Evolutionary conservation across 306 rosid genomes (phyloP), one percentile per base, ranked within the genome.

Genomic region (Notholithocarpus densiflorus): DNA sequence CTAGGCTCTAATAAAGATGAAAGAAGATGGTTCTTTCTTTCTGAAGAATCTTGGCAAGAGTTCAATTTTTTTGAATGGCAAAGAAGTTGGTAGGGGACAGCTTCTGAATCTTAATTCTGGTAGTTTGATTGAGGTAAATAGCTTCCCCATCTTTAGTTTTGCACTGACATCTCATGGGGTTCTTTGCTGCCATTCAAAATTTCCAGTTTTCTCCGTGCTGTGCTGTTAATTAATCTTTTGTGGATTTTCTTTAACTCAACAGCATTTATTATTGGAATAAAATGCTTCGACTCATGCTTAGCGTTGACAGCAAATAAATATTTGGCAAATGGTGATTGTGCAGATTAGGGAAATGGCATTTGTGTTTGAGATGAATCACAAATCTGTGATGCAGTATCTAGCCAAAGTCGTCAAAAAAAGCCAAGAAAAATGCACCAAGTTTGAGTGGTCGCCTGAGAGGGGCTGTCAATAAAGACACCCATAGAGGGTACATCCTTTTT

Each of bases 1-100:
- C 48, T 23, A 93, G 98, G 98, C 98, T 78, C 78, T 86, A 43
- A 90, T 93, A 90, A 89, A 77, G 93, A 68, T 93, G 97, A 91
- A 91, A 60, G 85, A 68, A 27, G 83, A 91, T 56, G 97, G 98
- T 75, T 84, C 92, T 66, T 93, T 93, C 86, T 71, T 74, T 75
- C 77, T 93, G 70, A 87, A 79, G 73, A 93, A 93, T 84, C 85
- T 91, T 62, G 98, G 95, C 81, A 90, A 84, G 86, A 68, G 77
- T 64, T 82, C 97, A 29, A 83, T 93, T 75, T 93, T 82, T 87
- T 81, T 91, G 86, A 93, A 93, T 76, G 98, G 95, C 71, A 87
- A 83, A 83, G 97, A 91, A 89, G 73, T 91, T 73, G 61, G 76
- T 21, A 31, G 64, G 14, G 92, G 97, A 84, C 91, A 86, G 79